Evolutionary conservation across 1,139 yeast species (phyloP), one percentile per base, ranked within the genome.

Genomic region (Hemisphaericaspora lyxosophila): DNA sequence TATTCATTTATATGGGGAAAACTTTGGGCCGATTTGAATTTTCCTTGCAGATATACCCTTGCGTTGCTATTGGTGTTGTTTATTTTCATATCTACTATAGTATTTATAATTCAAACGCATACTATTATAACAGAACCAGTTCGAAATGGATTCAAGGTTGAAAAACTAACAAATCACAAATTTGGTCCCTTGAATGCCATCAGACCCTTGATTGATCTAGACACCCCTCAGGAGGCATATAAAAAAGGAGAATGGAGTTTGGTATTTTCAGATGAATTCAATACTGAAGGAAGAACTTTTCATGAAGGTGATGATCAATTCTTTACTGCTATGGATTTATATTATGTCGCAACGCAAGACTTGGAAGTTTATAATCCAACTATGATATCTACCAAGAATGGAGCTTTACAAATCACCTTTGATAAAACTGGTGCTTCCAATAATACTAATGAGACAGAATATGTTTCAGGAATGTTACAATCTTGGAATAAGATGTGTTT

Each of bases 301-400:
- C 53, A 53, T 41, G 55, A 53, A 11, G 64, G 63, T 17, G 64
- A 60, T 34, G 65, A 61, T 41, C 64, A 58, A 37, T 61, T 60
- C 35, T 60, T 59, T 42, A 49, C 53, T n/a, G 65, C 60, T 0
- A 55, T 51, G 5, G 64, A 61, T 39, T 42, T 61, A 24, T 59
- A 61, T 45, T 61, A 61, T 41, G 54, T 48, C 5, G 62, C 65
- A 9, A 61, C 67, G 16, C 49, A 54, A 26, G 65, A 61, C 40
- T 53, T 61, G 40, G 67, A 61, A 42, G 60, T 59, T 45, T 61
- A 60, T 41, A 47, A 55, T n/a, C 65, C 67, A 2, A 62, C 58
- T 28, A 61, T 61, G 48, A 52, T 47, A 8, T 50, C 53, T 22
- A 61, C 67, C 3, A 46, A 41, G 3, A 58, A 60, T 33, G 64